Evolutionary conservation across 164 flowering plant genomes (phyloP).

Genomic region (Vitis cinerea): DNA sequence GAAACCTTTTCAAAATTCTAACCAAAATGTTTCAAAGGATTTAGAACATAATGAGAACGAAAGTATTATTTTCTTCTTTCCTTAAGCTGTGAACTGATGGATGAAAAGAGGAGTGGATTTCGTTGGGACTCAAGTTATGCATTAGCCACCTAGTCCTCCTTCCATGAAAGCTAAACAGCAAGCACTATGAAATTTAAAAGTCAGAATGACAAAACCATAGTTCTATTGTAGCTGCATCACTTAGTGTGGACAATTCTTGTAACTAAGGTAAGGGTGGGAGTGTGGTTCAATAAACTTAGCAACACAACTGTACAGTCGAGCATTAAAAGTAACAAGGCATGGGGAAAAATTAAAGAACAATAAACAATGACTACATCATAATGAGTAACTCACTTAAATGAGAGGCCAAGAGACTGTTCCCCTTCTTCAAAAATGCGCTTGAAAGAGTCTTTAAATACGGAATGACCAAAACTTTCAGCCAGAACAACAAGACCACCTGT

Average conservation of each 20-base stretch:
- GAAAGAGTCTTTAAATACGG: constrained; percentile 92
- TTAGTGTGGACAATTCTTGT: no score
- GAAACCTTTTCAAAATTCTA: not conserved
- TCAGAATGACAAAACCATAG: no score
- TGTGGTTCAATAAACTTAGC: not conserved
- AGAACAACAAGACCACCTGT: constrained; percentile 96
- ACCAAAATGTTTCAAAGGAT: not conserved
- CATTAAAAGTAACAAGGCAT: not conserved
- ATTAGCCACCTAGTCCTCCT: not conserved
- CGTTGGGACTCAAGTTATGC: not conserved
- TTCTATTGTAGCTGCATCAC: no score
- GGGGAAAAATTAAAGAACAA: not conserved
- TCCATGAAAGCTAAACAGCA: no score
- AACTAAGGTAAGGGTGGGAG: no score
- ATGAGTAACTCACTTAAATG: constrained; percentile 73
- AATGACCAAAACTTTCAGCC: constrained; percentile 96
- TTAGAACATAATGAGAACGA: not conserved
- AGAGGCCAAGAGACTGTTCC: constrained; percentile 89
- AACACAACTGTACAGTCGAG: not conserved
- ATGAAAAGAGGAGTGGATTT: not conserved
- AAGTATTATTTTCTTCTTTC: no score
- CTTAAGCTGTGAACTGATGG: not conserved
- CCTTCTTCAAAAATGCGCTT: constrained; percentile 88
- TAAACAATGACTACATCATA: not conserved
- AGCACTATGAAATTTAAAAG: no score